Conservation (phyloP, 106 monocot genomes). For the Dendrobium officinale region DNA sequence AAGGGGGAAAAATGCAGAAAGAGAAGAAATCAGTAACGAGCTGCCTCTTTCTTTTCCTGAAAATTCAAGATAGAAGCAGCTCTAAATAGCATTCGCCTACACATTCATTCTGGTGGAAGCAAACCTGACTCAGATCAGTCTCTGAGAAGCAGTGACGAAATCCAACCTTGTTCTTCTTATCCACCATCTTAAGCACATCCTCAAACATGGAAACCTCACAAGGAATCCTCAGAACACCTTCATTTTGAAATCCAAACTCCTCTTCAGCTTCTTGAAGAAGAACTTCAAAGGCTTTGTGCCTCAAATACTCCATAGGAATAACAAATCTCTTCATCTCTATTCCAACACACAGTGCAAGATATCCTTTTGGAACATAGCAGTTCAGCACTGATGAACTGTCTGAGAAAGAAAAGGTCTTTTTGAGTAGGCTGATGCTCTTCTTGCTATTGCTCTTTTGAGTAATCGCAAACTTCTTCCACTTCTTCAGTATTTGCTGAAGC, state of each 20-base stretch:
- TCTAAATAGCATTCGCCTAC: conserved; percentile 10
- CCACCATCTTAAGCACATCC: conserved; percentile 18
- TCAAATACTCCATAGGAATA: conserved; percentile 29
- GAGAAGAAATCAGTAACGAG: too few relatives aligned
- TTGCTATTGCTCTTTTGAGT: conserved; percentile 32
- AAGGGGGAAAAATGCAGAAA: too few relatives aligned
- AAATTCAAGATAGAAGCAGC: not conserved
- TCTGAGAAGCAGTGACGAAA: conserved; percentile 24
- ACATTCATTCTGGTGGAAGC: conserved; percentile 17
- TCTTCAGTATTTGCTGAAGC: conserved; percentile 78
- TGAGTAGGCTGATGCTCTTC: conserved; percentile 35
- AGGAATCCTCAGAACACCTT: conserved; percentile 31
- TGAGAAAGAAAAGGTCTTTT: conserved; percentile 1
- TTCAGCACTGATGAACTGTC: not conserved
- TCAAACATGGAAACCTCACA: conserved; percentile 27
- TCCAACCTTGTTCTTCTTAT: conserved; percentile 24
- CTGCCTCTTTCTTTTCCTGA: too few relatives aligned
- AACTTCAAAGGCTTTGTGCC: conserved; percentile 17
- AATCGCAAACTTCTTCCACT: conserved; percentile 82
- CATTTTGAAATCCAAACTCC: conserved; percentile 28
- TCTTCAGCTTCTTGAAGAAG: conserved; percentile 32
- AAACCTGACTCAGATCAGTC: conserved; percentile 8
- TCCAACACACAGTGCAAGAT: conserved; percentile 25
- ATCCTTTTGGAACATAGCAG: conserved; percentile 23
- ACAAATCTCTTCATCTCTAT: conserved; percentile 32